Percentiles rank a stretch among this genome's conserved stretches.
phyloP scores from a whole-genome alignment of 2,329 filamentous ascomycete species.

The Cadophora gregata region DNA sequence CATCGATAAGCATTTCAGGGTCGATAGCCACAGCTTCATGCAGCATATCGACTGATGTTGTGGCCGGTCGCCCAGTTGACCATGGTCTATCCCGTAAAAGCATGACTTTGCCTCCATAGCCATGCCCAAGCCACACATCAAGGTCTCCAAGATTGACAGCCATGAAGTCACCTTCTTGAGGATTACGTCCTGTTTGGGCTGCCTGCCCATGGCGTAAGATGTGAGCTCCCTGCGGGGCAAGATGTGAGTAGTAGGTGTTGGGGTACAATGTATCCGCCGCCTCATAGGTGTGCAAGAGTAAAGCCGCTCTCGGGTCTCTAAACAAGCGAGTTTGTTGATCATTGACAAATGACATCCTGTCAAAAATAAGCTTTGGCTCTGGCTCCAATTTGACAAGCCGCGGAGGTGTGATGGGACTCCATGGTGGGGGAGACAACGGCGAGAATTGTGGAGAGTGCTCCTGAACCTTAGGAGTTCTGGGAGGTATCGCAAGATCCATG shows the following conservation, averaged over 20 bases:
- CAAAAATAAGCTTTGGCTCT: background rate
- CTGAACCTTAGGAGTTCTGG: constrained; percentile 4
- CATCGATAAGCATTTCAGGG: constrained; percentile 19
- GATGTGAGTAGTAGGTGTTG: constrained; percentile 21
- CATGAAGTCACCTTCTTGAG: constrained; percentile 22
- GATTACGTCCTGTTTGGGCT: constrained; percentile 21
- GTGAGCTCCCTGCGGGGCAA: constrained; percentile 21
- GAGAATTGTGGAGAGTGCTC: background rate
- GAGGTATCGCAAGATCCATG: constrained; percentile 1
- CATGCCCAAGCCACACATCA: constrained; percentile 23
- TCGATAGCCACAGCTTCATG: constrained; percentile 19
- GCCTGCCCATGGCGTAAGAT: constrained; percentile 23
- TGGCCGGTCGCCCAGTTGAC: constrained; percentile 19
- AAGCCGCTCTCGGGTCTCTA: constrained; percentile 14
- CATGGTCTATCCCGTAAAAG: constrained; percentile 22
- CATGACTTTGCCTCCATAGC: constrained; percentile 29
- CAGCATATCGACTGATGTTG: constrained; percentile 8
- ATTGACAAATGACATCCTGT: constrained; percentile 14
- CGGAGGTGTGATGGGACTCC: constrained; percentile 9
- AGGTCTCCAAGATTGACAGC: constrained; percentile 23
- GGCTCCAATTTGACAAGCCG: constrained; percentile 4
- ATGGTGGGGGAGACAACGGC: background rate
- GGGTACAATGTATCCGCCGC: constrained; percentile 1
- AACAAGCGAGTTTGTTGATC: constrained; percentile 21
- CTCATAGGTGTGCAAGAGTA: constrained; percentile 19